Evolutionary conservation across 2,329 filamentous ascomycete genomes (phyloP), one percentile per base, ranked within the genome.

Genomic region (Ascochyta fabae): DNA sequence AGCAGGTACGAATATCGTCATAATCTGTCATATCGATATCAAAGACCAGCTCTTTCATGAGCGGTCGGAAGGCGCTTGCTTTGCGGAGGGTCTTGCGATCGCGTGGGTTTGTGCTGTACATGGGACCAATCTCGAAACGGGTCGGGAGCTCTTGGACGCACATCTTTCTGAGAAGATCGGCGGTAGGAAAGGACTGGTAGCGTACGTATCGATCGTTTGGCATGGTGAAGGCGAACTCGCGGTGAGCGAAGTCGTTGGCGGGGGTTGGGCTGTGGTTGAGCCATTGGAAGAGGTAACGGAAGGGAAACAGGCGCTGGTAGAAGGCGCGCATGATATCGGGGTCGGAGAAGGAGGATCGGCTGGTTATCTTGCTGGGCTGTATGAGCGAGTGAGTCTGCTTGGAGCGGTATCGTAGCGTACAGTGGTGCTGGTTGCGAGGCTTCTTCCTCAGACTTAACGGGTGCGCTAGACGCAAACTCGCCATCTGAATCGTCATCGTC

Each of bases 21-120:
- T 99, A 99, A 78, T 98, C 95, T 50, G 95, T 98, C 85, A 99
- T 85, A 84, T 99, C 95, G 69, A 99, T 98, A 88, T 99, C 95
- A 76, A 99, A 98, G 67, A 96, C 96, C 35, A 99, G 81, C 75
- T 99, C 95, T 75, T 99, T 99, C 52, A 90, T 85, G 29, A 97
- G 76, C 0, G 95, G 94, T 61, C 88, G 89, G 79, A 99, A 97
- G 8, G 91, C 86, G 43, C 86, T 86, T 33, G 88, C 85, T 75
- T 92, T 94, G 48, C 89, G 87, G 31, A 98, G 78, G 0, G 88
- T 88, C 79, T 98, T 99, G 69, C 94, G 88, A 68, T 99, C 95
- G 66, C 92, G 89, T 0, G 95, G 95, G 74, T 98, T 97, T 42
- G 92, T 90, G 48, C 85, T 92, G 79, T 99, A 99, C 44, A 97